A percentile compares a stretch with the other conserved stretches of the same genome.
phyloP scores from a whole-genome alignment of 2,329 filamentous ascomycete genomes.

The Penicillium corylophilum region DNA sequence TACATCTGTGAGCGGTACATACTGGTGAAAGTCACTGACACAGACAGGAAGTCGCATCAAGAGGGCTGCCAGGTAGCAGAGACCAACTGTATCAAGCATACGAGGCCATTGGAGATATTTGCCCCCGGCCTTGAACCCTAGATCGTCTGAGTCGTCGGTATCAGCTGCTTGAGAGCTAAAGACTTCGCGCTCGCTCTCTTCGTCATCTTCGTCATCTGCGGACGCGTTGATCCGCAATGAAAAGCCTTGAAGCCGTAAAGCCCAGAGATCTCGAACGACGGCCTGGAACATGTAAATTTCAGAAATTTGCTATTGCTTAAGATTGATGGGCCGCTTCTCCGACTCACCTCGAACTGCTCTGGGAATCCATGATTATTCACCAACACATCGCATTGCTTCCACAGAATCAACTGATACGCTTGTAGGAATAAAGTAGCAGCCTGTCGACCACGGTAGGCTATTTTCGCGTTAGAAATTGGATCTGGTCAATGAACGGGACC shows the following conservation, averaged over 20 bases:
- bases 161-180: constrained; percentile 61
- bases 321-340: background rate
- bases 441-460: constrained; percentile 60
- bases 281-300: constrained; percentile 32
- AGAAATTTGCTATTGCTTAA: background rate
- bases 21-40: constrained; percentile 66
- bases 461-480: constrained; percentile 33
- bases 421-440: constrained; percentile 80
- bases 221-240: constrained; percentile 45
- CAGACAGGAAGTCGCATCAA: constrained; percentile 75
- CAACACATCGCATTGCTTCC: constrained; percentile 76
- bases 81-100: constrained; percentile 69
- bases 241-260: constrained; percentile 65
- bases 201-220: constrained; percentile 34
- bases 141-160: constrained; percentile 45
- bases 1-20: constrained; percentile 9
- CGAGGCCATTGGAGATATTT: constrained; percentile 55
- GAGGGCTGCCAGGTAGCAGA: constrained; percentile 78
- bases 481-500: background rate
- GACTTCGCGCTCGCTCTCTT: constrained; percentile 47
- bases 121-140: constrained; percentile 34
- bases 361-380: constrained; percentile 66
- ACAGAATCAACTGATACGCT: constrained; percentile 77
- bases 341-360: constrained; percentile 66
- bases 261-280: constrained; percentile 82